These are phyloP conservation scores for Dactylonectria macrodidyma DNA, from an alignment of 2,329 filamentous ascomycete species.

Conservation along the genomic window DNA sequence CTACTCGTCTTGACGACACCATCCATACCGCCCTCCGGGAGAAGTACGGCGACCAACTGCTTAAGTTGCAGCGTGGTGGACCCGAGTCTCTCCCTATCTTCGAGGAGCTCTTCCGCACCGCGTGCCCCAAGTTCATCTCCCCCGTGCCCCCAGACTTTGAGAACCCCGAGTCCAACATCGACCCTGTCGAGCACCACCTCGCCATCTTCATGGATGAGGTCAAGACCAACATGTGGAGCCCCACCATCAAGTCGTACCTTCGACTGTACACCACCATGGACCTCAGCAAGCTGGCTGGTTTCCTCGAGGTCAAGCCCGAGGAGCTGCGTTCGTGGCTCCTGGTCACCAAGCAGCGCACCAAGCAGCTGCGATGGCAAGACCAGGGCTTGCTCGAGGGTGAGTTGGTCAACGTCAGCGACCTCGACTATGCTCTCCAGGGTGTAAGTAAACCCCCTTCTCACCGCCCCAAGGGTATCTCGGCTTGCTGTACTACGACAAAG, in stretches of 20 bases:
- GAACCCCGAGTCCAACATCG: slow-evolving; percentile 94
- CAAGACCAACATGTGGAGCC: slow-evolving; percentile 98
- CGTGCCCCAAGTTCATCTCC: slow-evolving; percentile 99
- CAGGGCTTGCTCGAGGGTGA: slow-evolving; percentile 93
- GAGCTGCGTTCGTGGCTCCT: slow-evolving; percentile 94
- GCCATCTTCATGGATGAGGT: slow-evolving; percentile 99
- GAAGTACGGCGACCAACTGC: slow-evolving; percentile 99
- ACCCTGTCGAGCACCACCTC: slow-evolving; percentile 97
- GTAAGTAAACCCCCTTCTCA: slow-evolving; percentile 66
- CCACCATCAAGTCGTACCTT: slow-evolving; percentile 97
- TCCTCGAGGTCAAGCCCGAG: slow-evolving; percentile 97
- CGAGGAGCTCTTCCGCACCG: slow-evolving; percentile 96
- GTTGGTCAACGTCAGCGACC: slow-evolving; percentile 91
- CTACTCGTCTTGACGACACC: slow-evolving; percentile 96
- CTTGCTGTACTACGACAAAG: slow-evolving; percentile 39
- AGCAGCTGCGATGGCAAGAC: slow-evolving; percentile 93
- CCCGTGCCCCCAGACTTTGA: slow-evolving; percentile 98
- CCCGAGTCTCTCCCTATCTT: slow-evolving; percentile 96
- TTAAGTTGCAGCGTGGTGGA: slow-evolving; percentile 95
- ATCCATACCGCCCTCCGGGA: slow-evolving; percentile 98
- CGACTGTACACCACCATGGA: slow-evolving; percentile 99
- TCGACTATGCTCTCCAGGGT: slow-evolving; percentile 97
- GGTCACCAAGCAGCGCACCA: slow-evolving; percentile 98
- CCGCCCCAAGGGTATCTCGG: not conserved
- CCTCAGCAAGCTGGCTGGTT: slow-evolving; percentile 96